Percentiles rank a stretch among this genome's conserved stretches.
Evolutionary conservation across 176 grass and related monocot genomes (phyloP).

Genomic region (Zoysia japonica): DNA sequence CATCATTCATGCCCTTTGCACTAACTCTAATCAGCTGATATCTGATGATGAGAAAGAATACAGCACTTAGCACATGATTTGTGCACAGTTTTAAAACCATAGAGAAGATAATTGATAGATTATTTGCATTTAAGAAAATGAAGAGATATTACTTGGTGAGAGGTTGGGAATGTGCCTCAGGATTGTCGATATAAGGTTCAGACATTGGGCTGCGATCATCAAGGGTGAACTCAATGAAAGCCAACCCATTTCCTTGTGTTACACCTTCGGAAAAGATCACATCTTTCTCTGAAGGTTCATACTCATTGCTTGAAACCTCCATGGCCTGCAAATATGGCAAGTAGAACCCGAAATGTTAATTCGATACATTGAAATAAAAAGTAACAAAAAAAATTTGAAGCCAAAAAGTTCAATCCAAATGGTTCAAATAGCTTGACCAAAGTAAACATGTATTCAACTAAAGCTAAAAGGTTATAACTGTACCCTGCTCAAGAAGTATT

Average conservation of each 20-base stretch:
- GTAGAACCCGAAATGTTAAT: no score
- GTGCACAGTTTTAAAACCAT: no score
- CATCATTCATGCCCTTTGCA: slow-evolving; percentile 78
- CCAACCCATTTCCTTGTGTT: slow-evolving; percentile 90
- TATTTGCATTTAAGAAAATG: background rate
- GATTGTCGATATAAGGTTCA: slow-evolving; percentile 70
- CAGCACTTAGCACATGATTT: background rate
- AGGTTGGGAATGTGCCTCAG: slow-evolving; percentile 63
- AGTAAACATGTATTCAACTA: no score
- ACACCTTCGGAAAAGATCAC: slow-evolving; percentile 92
- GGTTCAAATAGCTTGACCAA: no score
- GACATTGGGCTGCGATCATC: slow-evolving; percentile 89
- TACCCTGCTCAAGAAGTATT: slow-evolving; percentile 94
- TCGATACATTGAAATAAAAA: no score
- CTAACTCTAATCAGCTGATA: slow-evolving; percentile 91
- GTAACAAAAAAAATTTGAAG: no score
- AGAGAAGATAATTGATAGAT: no score
- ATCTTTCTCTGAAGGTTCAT: slow-evolving; percentile 93
- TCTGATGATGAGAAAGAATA: slow-evolving; percentile 32
- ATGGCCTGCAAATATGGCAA: slow-evolving; percentile 57
- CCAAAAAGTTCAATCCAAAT: no score
- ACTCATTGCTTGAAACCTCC: slow-evolving; percentile 96
- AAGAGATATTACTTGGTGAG: slow-evolving; percentile 62
- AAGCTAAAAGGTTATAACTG: background rate
- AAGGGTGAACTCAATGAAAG: slow-evolving; percentile 83